These are phyloP conservation scores for Singerocomus inundabilis DNA, from an alignment of 1,284 basidiomycete species.

Conservation along the genomic window DNA sequence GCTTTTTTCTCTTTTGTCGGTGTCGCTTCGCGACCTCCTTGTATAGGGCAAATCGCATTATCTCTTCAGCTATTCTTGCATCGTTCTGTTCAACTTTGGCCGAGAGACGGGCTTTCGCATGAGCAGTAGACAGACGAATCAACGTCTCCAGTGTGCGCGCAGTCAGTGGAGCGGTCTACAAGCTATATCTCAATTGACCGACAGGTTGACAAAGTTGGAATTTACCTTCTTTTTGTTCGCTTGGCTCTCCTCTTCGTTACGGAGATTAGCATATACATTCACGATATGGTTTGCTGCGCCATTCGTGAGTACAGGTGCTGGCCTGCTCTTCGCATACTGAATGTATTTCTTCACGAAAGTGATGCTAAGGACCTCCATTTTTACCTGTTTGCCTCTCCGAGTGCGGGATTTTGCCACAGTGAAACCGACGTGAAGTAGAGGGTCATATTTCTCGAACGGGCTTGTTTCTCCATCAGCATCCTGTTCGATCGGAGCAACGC, in stretches of 20 bases:
- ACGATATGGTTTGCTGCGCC: slow-evolving; percentile 96
- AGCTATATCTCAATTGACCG: slow-evolving; percentile 11
- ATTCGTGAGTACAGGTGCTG: slow-evolving; percentile 84
- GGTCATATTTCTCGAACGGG: slow-evolving; percentile 96
- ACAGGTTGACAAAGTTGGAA: slow-evolving; percentile 11
- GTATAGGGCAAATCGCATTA: slow-evolving; percentile 96
- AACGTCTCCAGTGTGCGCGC: slow-evolving; percentile 98
- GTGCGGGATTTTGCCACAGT: slow-evolving; percentile 55
- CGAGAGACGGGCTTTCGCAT: slow-evolving; percentile 94
- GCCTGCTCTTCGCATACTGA: slow-evolving; percentile 92
- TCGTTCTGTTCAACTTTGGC: slow-evolving; percentile 83
- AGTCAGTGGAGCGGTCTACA: slow-evolving; percentile 92
- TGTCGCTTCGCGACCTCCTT: slow-evolving; percentile 90
- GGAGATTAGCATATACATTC: slow-evolving; percentile 86
- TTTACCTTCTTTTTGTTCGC: slow-evolving; percentile 86
- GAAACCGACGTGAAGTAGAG: slow-evolving; percentile 88
- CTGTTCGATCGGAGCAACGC: slow-evolving; percentile 51
- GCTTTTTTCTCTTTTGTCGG: slow-evolving; percentile 67
- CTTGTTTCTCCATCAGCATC: slow-evolving; percentile 61
- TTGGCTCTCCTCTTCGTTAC: slow-evolving; percentile 87
- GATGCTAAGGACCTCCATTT: slow-evolving; percentile 88
- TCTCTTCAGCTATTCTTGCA: slow-evolving; percentile 89
- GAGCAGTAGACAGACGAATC: slow-evolving; percentile 96
- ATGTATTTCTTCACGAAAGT: slow-evolving; percentile 98
- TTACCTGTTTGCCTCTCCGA: slow-evolving; percentile 57